Percentiles rank a stretch among this genome's conserved stretches.
Conservation (phyloP, 2,329 filamentous ascomycete species). For the Rhinocladiella mackenziei region DNA sequence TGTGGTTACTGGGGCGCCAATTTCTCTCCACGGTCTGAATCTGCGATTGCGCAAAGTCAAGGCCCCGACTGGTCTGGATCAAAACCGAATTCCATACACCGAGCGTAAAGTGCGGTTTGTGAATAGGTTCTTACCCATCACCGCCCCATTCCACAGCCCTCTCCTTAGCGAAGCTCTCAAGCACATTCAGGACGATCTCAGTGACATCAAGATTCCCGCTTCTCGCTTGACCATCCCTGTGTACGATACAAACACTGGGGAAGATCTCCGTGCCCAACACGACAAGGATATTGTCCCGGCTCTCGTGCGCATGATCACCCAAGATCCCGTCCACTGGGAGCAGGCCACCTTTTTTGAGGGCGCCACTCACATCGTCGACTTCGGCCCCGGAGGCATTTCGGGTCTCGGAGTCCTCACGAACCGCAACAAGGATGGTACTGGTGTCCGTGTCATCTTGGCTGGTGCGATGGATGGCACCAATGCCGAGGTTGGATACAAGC, state of each 20-base stretch:
- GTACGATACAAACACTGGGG: slow-evolving; percentile 83
- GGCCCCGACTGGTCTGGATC: slow-evolving; percentile 93
- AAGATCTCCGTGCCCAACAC: slow-evolving; percentile 69
- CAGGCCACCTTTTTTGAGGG: slow-evolving; percentile 84
- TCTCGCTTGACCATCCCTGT: slow-evolving; percentile 76
- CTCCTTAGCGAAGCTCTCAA: slow-evolving; percentile 80
- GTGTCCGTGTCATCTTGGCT: slow-evolving; percentile 91
- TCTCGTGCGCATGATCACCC: slow-evolving; percentile 87
- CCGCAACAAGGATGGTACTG: slow-evolving; percentile 98
- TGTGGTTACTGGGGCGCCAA: slow-evolving; percentile 92
- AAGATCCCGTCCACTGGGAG: slow-evolving; percentile 94
- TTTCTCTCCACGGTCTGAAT: slow-evolving; percentile 94
- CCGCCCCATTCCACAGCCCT: slow-evolving; percentile 95
- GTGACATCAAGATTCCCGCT: slow-evolving; percentile 71
- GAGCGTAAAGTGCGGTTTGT: slow-evolving; percentile 95
- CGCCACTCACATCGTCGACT: slow-evolving; percentile 93
- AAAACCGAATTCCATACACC: slow-evolving; percentile 89
- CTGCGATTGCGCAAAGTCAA: slow-evolving; percentile 93
- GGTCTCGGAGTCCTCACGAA: slow-evolving; percentile 94
- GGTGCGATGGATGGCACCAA: slow-evolving; percentile 90
- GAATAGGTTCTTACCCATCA: slow-evolving; percentile 96
- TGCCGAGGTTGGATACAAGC: slow-evolving; percentile 91
- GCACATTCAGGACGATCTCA: slow-evolving; percentile 81
- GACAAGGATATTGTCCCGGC: slow-evolving; percentile 77
- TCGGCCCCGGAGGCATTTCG: slow-evolving; percentile 93